Evolutionary conservation across 202 grass and related monocot genomes (phyloP).

Genomic region (Elaeis oleifera): DNA sequence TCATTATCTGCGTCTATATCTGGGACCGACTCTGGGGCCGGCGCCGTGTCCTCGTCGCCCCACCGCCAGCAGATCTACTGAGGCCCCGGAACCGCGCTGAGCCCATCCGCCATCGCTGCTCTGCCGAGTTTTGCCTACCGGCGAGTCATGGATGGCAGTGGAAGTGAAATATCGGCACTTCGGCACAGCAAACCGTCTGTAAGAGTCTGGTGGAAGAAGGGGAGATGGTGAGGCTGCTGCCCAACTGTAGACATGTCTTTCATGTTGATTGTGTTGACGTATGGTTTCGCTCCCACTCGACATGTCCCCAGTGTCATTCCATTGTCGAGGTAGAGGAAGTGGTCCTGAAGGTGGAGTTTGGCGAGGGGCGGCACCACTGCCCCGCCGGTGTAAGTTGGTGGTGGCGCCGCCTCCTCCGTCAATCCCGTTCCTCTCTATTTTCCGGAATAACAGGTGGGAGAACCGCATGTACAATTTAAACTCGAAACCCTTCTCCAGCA

Average conservation of each 20-base stretch:
- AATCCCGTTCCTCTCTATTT: too few species aligned
- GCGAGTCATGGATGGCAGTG: not conserved
- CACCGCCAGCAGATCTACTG: too few species aligned
- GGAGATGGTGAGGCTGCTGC: conserved; percentile 47
- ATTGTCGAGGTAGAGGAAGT: conserved; percentile 21
- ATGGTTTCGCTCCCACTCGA: conserved; percentile 48
- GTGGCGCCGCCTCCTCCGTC: too few species aligned
- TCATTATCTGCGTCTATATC: too few species aligned
- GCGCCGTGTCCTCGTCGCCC: too few species aligned
- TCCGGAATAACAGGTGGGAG: too few species aligned
- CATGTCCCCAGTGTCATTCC: conserved; percentile 53
- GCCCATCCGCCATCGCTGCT: conserved; percentile 29
- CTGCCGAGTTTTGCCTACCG: conserved; percentile 37
- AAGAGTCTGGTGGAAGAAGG: conserved; percentile 51
- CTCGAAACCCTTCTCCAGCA: too few species aligned
- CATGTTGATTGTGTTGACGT: conserved; percentile 67
- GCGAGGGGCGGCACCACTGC: not conserved
- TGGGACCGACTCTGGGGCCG: too few species aligned
- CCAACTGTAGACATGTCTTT: conserved; percentile 56
- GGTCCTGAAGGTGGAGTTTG: not conserved
- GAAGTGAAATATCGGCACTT: not conserved
- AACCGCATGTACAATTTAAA: too few species aligned
- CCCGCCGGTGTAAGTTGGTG: too few species aligned
- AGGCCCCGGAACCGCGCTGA: conserved; percentile 19
- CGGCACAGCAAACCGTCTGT: conserved; percentile 44